Conservation (phyloP, 345 rosid genomes). For the Lepidium didymum region DNA sequence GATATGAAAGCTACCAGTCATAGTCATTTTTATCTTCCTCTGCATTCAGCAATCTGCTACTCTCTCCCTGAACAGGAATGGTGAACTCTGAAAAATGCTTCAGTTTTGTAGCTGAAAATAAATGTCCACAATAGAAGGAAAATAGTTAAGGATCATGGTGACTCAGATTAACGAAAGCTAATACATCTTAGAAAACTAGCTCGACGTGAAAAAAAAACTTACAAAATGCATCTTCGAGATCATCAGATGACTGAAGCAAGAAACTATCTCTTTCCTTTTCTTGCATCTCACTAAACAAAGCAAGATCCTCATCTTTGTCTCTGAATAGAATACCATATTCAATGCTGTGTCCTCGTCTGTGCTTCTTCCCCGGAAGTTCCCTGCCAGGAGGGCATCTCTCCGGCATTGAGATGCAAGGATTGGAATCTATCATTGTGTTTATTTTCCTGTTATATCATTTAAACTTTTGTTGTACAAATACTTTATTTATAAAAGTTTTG, state of each 20-base stretch:
- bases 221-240: constrained; percentile 82
- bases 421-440: too few relatives aligned
- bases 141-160: neutral
- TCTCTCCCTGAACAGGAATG: constrained; percentile 81
- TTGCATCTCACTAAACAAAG: constrained; percentile 85
- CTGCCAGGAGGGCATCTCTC: constrained; percentile 66
- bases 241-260: constrained; percentile 74
- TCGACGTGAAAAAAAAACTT: constrained; percentile 24
- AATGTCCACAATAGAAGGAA: constrained; percentile 10
- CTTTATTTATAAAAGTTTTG: too few relatives aligned
- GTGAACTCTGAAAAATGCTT: constrained; percentile 72
- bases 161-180: neutral
- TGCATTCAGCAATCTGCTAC: constrained; percentile 71
- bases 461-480: too few relatives aligned
- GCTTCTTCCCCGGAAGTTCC: constrained; percentile 51
- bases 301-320: constrained; percentile 87
- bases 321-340: constrained; percentile 55
- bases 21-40: constrained; percentile 95
- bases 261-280: constrained; percentile 73
- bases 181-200: neutral
- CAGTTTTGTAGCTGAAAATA: constrained; percentile 62
- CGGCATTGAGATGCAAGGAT: too few relatives aligned
- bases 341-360: constrained; percentile 67
- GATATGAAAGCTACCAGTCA: constrained; percentile 60
- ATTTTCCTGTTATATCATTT: too few relatives aligned